phyloP scores from a whole-genome alignment of 345 rosid genomes.

The Salix udensis region DNA sequence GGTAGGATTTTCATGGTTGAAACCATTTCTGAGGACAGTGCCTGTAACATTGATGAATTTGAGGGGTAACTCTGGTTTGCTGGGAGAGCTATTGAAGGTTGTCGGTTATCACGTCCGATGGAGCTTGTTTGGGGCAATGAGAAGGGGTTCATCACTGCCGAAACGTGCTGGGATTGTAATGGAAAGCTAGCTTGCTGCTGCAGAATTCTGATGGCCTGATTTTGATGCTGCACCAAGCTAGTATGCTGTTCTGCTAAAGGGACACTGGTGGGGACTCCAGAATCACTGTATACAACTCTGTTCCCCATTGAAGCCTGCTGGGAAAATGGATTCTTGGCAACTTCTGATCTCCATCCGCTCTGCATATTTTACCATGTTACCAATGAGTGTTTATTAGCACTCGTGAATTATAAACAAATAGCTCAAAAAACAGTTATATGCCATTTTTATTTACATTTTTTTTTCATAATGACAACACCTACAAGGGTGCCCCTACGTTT shows the following conservation, averaged over 20 bases:
- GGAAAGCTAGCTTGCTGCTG: constrained; percentile 35
- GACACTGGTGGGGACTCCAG: constrained; percentile 6
- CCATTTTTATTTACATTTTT: neutral
- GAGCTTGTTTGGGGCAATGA: constrained; percentile 26
- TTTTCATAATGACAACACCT: neutral
- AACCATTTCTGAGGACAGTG: constrained; percentile 13
- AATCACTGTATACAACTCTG: constrained; percentile 19
- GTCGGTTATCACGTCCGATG: constrained; percentile 25
- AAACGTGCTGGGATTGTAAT: constrained; percentile 31
- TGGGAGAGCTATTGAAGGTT: constrained; percentile 11
- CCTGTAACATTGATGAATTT: constrained; percentile 13
- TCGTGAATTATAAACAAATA: neutral
- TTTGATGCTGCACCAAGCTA: constrained; percentile 22
- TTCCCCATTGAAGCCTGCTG: constrained; percentile 38
- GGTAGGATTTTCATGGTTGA: constrained; percentile 14
- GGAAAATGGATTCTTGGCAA: constrained; percentile 56
- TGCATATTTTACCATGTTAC: constrained; percentile 35
- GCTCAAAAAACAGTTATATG: neutral
- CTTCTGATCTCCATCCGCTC: constrained; percentile 67
- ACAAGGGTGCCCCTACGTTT: neutral
- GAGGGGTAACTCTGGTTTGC: constrained; percentile 17
- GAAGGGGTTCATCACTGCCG: constrained; percentile 27
- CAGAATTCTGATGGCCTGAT: constrained; percentile 21
- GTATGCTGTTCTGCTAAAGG: constrained; percentile 11
- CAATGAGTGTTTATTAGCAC: neutral